Evolutionary conservation across 768 basidiomycete species (phyloP).

Genomic region (Trametes elegans): DNA sequence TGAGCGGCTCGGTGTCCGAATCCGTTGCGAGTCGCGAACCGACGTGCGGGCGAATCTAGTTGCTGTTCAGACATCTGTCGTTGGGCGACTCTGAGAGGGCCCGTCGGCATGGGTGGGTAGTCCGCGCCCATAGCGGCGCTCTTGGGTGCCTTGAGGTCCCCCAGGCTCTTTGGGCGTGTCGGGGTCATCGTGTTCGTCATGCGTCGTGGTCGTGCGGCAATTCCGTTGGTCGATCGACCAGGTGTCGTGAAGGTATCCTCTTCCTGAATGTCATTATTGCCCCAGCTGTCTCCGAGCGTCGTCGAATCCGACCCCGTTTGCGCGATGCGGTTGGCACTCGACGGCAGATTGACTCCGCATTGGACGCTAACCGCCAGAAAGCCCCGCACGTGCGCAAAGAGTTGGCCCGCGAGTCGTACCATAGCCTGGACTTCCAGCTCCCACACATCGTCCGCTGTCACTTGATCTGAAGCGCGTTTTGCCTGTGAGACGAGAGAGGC

Average conservation of each 20-base stretch:
- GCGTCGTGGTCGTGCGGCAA: constrained; percentile 13
- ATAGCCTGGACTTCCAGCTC: constrained; percentile 67
- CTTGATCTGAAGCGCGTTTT: constrained; percentile 56
- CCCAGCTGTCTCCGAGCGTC: constrained; percentile 33
- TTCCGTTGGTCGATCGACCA: constrained; percentile 17
- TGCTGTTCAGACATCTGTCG: constrained; percentile 16
- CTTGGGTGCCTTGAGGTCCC: constrained; percentile 43
- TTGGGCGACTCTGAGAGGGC: constrained; percentile 1
- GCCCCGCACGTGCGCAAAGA: constrained; percentile 75
- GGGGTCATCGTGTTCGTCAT: constrained; percentile 21
- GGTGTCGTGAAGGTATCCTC: constrained; percentile 18
- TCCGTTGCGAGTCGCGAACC: background rate
- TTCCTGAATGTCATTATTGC: constrained; percentile 28
- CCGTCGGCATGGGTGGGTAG: constrained; percentile 35
- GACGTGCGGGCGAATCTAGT: constrained; percentile 8
- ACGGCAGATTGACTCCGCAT: constrained; percentile 67
- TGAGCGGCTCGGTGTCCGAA: constrained; percentile 23
- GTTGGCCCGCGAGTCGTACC: constrained; percentile 77
- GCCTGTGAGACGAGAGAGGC: constrained; percentile 82
- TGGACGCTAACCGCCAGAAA: constrained; percentile 78
- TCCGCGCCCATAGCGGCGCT: constrained; percentile 36
- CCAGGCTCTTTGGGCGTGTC: constrained; percentile 51
- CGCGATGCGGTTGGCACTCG: constrained; percentile 3
- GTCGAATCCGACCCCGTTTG: constrained; percentile 32
- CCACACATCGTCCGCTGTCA: constrained; percentile 45